Percentiles rank a stretch among this genome's conserved stretches.
Evolutionary conservation across 2,329 filamentous ascomycete species (phyloP).

Genomic region (Colletotrichum godetiae): DNA sequence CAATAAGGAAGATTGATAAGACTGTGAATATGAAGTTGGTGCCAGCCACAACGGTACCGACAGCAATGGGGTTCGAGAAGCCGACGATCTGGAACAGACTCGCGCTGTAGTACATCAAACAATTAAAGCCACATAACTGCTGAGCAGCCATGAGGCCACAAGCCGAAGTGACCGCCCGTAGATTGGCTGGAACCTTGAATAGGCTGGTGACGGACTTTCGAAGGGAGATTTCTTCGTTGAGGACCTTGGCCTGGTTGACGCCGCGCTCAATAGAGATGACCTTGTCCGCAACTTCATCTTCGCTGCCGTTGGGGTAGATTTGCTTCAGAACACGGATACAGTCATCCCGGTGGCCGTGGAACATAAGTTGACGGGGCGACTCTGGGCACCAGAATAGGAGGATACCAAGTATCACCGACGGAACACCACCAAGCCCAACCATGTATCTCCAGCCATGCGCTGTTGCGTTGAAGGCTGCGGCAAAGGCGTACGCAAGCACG

Average conservation of each 20-base stretch:
- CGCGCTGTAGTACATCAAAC: constrained; percentile 33
- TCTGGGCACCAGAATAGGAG: constrained; percentile 32
- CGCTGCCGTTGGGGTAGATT: constrained; percentile 13
- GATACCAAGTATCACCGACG: constrained; percentile 36
- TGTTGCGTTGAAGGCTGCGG: constrained; percentile 48
- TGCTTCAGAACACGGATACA: constrained; percentile 35
- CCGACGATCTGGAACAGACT: constrained; percentile 38
- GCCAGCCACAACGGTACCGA: constrained; percentile 54
- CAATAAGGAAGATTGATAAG: constrained; percentile 59
- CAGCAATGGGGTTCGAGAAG: constrained; percentile 52
- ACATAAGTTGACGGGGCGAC: constrained; percentile 38
- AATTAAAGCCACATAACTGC: constrained; percentile 37
- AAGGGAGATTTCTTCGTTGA: constrained; percentile 20
- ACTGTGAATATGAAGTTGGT: constrained; percentile 63
- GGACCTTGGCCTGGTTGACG: constrained; percentile 11
- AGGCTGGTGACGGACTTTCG: constrained; percentile 42
- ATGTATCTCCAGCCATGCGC: constrained; percentile 40
- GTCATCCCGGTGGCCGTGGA: constrained; percentile 45
- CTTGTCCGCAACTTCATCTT: constrained; percentile 44
- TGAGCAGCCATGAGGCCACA: constrained; percentile 57
- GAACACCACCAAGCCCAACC: constrained; percentile 30
- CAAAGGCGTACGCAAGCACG: constrained; percentile 40
- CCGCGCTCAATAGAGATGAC: constrained; percentile 27
- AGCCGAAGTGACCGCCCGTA: constrained; percentile 53
- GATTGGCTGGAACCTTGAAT: constrained; percentile 47